Evolutionary conservation across 2,329 filamentous ascomycete genomes (phyloP), one percentile per base, ranked within the genome.

Genomic region (Calonectria hongkongensis): DNA sequence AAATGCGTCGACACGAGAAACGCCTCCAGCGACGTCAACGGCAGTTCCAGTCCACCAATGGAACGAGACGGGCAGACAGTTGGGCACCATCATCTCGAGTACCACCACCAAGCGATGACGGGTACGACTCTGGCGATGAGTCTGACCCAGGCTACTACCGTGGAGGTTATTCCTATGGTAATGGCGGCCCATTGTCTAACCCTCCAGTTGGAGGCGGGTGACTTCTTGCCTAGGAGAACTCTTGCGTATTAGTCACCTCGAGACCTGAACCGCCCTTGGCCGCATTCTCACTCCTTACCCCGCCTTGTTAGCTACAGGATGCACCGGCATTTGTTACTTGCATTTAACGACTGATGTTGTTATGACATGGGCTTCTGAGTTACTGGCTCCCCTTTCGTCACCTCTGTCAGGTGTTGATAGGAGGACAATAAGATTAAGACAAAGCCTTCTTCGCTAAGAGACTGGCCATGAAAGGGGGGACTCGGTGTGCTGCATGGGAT

Each of bases 161-260:
- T 15, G 87, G 89, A 73, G 87, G 85, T 66, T 87, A 87, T 72
- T 85, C 88, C 3, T 89, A 89, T 76, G 80, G 84, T 51, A 12
- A 36, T 10, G 81, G 82, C 58, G 79, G 84, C 51, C 79, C 76
- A 25, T 75, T 89, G 64, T 85, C 87, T 48, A 83, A 86, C 9
- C 78, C 82, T 72, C 79, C 78, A 58, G 63, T 76, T 66, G 77
- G 73, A 72, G 62, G 73, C 36, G 62, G 69, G 45, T 65, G 64
- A 45, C 72, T 69, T 63, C 41, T 70, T 66, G 73, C 54, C 18
- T 48, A n/a, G 5, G 18, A 48, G 45, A 48, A 10, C 21, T 25
- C 4, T 25, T 48, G 45, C 8, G 43, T 1, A n/a, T n/a, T 2
- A 47, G 18, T 47, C 18, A n/a, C 7, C 3, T 18, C 18, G 41